These are phyloP conservation scores for Solanum chaucha DNA, from an alignment of 257 asterid species.

Conservation along the genomic window DNA sequence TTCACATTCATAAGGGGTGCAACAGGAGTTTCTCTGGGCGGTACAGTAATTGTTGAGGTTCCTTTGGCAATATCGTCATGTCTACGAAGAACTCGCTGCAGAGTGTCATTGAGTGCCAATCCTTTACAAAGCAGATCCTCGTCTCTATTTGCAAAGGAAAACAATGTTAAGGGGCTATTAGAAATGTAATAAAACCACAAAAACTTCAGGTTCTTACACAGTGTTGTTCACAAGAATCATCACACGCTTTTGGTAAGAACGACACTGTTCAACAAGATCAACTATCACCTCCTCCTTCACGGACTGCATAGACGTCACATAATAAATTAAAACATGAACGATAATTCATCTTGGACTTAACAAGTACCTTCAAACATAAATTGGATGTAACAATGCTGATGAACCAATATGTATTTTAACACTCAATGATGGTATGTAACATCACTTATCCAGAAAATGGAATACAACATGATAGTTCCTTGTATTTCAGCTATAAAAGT, in stretches of 20 bases:
- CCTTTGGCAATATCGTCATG: slow-evolving; percentile 72
- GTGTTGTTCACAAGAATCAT: slow-evolving; percentile 85
- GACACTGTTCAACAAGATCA: slow-evolving; percentile 93
- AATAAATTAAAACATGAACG: not conserved
- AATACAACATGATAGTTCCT: not conserved
- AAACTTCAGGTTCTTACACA: slow-evolving; percentile 35
- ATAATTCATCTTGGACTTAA: not conserved
- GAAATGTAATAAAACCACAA: not conserved
- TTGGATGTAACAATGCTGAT: not conserved
- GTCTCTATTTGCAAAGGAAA: slow-evolving; percentile 32
- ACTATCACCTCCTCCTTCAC: slow-evolving; percentile 79
- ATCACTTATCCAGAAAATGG: not conserved
- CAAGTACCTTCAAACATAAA: not conserved
- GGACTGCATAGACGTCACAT: slow-evolving; percentile 30
- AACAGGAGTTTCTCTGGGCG: slow-evolving; percentile 30
- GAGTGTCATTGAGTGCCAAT: slow-evolving; percentile 61
- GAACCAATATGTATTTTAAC: not conserved
- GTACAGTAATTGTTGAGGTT: slow-evolving; percentile 24
- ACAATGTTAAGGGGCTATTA: not conserved
- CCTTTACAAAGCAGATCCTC: slow-evolving; percentile 82
- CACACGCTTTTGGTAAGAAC: slow-evolving; percentile 79
- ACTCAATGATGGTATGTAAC: not conserved
- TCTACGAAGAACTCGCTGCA: slow-evolving; percentile 66
- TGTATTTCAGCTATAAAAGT: not conserved
- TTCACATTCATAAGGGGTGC: slow-evolving; percentile 75